Evolutionary conservation across 2,329 filamentous ascomycete genomes (phyloP), one percentile per base, ranked within the genome.

Genomic region (Fusarium sororula): DNA sequence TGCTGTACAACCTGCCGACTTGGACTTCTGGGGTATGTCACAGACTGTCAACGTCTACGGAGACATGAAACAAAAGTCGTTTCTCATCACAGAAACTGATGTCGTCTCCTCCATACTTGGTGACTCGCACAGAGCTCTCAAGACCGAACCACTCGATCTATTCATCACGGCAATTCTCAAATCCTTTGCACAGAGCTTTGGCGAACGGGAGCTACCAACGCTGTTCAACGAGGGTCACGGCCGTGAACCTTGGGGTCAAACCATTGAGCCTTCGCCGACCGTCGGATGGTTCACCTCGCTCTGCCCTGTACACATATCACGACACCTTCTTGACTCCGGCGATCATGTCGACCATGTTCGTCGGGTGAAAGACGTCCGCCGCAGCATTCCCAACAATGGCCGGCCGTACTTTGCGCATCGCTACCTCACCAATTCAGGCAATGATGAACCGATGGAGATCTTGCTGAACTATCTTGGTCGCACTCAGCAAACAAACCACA

Each of bases 251-350:
- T 82, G 79, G 77, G 76, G 79, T 30, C 37, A 74, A 5, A 37
- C 48, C 2, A 70, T 83, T 14, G 81, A 86, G 55, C 70, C 83
- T 3, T 83, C 84, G 0, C 68, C 78, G 3, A 85, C 83, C 0
- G 82, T 86, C 1, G 85, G 85, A 9, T 87, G 85, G 85, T 86
- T 86, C 63, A 86, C 85, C 2, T 83, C 83, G 0, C 77, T 86
- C 18, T 80, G 76, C 22, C 84, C 85, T 0, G 45, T 84, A 0
- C 75, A 72, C 0, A 22, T 80, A 4, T 37, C 68, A 11, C 56
- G 58, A 14, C 20, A 24, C 24, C 24, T 24, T 24, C 24, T 24
- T 24, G 24, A 24, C 24, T 24, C 24, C 24, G 14, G 18, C n/a
- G 56, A 71, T 35, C 44, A 44, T 1, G 20, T 75, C 3, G 72